These are phyloP conservation scores for Saturnispora dispora DNA, from an alignment of 805 yeast species.

Conservation along the genomic window DNA sequence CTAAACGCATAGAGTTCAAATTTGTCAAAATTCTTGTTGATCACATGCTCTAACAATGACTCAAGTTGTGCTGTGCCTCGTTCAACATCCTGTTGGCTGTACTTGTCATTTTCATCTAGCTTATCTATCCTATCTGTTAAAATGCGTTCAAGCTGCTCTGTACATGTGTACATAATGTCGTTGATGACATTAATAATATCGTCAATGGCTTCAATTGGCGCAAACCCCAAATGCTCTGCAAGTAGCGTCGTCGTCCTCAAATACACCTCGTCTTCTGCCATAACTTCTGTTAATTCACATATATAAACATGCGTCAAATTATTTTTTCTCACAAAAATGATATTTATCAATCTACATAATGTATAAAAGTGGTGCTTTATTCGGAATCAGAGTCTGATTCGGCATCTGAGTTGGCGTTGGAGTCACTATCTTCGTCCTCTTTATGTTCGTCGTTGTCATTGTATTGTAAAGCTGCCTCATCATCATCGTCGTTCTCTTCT, in stretches of 20 bases:
- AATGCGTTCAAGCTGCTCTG: constrained; percentile 66
- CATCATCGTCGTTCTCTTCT: constrained; percentile 16
- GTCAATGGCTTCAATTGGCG: constrained; percentile 75
- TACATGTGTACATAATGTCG: constrained; percentile 72
- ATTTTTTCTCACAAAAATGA: neutral
- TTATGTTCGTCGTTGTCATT: neutral
- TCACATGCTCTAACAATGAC: constrained; percentile 60
- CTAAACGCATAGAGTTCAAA: constrained; percentile 74
- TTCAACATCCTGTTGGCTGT: constrained; percentile 41
- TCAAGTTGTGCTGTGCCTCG: constrained; percentile 78
- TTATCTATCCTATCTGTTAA: constrained; percentile 29
- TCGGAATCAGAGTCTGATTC: constrained; percentile 1
- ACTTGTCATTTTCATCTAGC: constrained; percentile 11
- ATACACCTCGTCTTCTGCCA: constrained; percentile 9
- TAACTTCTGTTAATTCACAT: neutral
- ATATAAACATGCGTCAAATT: neutral
- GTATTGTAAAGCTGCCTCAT: constrained; percentile 12
- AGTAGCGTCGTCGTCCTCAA: constrained; percentile 37
- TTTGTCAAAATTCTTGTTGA: constrained; percentile 78
- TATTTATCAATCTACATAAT: neutral
- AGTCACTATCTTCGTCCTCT: neutral
- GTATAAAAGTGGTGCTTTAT: neutral
- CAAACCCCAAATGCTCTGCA: constrained; percentile 80
- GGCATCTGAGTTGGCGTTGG: constrained; percentile 2
- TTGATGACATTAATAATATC: constrained; percentile 85